These are phyloP conservation scores for Saccharomyces paradoxus DNA, from an alignment of 805 yeast species.

Conservation along the genomic window DNA sequence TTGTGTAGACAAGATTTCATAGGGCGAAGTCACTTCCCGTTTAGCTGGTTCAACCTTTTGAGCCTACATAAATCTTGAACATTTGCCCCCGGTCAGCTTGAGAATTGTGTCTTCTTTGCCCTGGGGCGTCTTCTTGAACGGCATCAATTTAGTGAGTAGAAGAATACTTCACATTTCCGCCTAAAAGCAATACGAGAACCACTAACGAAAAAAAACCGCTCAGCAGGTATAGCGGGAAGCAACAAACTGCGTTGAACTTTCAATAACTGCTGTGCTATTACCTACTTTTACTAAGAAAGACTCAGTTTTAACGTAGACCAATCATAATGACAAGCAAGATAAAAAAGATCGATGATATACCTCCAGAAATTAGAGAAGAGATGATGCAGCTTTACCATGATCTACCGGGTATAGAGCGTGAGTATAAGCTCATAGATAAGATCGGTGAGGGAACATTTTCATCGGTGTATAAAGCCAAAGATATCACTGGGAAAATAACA, in stretches of 20 bases:
- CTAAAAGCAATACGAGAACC: background rate
- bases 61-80: background rate
- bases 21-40: background rate
- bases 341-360: slow-evolving; percentile 34
- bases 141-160: background rate
- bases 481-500: slow-evolving; percentile 29
- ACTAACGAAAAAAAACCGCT: background rate
- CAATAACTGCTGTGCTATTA: background rate
- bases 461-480: slow-evolving; percentile 48
- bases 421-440: slow-evolving; percentile 31
- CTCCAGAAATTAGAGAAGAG: slow-evolving; percentile 48
- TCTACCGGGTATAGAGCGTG: slow-evolving; percentile 42
- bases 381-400: slow-evolving; percentile 45
- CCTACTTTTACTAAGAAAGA: background rate
- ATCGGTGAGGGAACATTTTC: slow-evolving; percentile 90
- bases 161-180: background rate
- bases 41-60: background rate
- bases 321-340: background rate
- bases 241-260: background rate
- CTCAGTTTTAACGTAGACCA: background rate
- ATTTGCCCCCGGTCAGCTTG: background rate
- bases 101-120: background rate
- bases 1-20: background rate
- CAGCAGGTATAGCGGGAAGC: background rate
- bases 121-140: background rate